Percentiles rank a stretch among this genome's conserved stretches.
Conservation (phyloP, 2,329 filamentous ascomycete genomes). For the Colletotrichum melonis region DNA sequence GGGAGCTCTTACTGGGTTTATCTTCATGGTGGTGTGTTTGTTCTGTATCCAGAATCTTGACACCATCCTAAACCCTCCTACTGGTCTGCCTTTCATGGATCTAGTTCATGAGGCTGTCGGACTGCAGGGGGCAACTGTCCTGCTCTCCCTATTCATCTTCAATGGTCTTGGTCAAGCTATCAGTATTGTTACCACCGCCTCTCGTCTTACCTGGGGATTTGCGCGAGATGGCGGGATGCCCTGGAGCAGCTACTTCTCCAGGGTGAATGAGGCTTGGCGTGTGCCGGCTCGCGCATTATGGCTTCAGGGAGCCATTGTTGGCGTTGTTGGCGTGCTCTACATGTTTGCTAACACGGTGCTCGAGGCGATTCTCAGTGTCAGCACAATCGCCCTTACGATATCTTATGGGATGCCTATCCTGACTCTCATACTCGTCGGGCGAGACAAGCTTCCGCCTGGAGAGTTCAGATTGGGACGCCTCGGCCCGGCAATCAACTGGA, state of each 20-base stretch:
- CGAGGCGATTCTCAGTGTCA: constrained; percentile 64
- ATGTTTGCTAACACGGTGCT: constrained; percentile 65
- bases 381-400: constrained; percentile 66
- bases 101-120: neutral
- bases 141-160: constrained; percentile 65
- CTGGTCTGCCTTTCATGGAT: constrained; percentile 49
- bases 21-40: constrained; percentile 64
- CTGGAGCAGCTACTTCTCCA: constrained; percentile 56
- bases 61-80: constrained; percentile 49
- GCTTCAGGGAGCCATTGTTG: constrained; percentile 57
- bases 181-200: constrained; percentile 62
- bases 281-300: constrained; percentile 64
- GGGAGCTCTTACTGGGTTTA: constrained; percentile 60
- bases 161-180: constrained; percentile 66
- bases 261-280: constrained; percentile 60
- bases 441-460: constrained; percentile 61
- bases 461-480: constrained; percentile 57
- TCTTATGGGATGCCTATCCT: constrained; percentile 63
- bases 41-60: constrained; percentile 61
- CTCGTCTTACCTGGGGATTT: constrained; percentile 65
- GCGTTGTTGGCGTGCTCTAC: constrained; percentile 63
- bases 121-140: constrained; percentile 14
- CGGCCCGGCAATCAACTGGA: constrained; percentile 44
- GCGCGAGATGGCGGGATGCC: constrained; percentile 62
- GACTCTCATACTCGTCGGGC: constrained; percentile 59